A percentile compares a stretch with the other conserved stretches of the same genome.
Conservation (phyloP, 1,284 basidiomycete genomes). For the Ganoderma sinense region DNA sequence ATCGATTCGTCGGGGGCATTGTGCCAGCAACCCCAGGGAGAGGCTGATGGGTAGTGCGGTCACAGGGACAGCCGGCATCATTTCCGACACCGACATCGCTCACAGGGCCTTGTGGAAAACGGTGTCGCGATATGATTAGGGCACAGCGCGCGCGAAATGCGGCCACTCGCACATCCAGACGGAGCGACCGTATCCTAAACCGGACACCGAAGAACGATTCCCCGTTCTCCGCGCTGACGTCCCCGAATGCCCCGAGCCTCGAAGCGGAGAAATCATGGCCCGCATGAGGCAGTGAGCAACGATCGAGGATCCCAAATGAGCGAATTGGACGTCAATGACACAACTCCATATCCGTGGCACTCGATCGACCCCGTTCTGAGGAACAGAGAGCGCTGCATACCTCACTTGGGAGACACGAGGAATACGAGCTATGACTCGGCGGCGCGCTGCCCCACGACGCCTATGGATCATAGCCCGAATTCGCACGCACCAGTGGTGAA, state of each 20-base stretch:
- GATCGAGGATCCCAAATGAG: conserved; percentile 1
- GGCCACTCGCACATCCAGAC: background rate
- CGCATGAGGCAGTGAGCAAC: background rate
- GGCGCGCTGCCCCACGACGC: background rate
- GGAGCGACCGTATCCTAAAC: background rate
- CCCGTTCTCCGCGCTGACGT: background rate
- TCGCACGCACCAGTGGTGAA: background rate
- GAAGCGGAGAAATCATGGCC: background rate
- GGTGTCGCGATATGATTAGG: background rate
- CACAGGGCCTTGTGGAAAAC: background rate
- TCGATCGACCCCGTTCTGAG: no score
- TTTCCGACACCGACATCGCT: background rate
- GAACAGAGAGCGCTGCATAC: background rate
- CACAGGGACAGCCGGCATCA: background rate
- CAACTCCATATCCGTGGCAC: background rate
- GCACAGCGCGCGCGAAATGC: background rate
- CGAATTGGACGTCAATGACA: background rate
- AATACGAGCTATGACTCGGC: background rate
- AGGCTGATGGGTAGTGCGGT: background rate
- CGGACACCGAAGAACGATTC: background rate
- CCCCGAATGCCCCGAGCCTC: background rate
- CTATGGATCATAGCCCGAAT: background rate
- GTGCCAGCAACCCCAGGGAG: background rate
- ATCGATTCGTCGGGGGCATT: background rate
- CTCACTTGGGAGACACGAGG: background rate